These are phyloP conservation scores for Calcarisporium arbuscula DNA, from an alignment of 2,329 filamentous ascomycete species.

Conservation along the genomic window DNA sequence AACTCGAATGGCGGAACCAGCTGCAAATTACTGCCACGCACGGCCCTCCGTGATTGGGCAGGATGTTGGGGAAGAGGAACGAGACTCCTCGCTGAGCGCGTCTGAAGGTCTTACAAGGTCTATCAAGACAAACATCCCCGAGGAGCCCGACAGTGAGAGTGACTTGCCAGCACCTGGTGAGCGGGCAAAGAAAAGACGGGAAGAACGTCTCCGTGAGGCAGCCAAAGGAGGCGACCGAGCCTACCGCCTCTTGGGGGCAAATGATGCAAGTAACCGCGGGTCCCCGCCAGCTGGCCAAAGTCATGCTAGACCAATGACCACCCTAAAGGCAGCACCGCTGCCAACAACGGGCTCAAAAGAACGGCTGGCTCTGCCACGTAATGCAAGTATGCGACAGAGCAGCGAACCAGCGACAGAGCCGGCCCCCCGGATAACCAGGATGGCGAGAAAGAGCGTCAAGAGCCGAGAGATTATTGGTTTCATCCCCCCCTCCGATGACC, in stretches of 20 bases:
- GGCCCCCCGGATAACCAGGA: slow-evolving; percentile 30
- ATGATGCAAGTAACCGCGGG: too few species aligned
- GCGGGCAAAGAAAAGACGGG: neutral
- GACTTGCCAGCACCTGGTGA: neutral
- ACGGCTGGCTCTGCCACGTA: too few species aligned
- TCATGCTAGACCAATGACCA: too few species aligned
- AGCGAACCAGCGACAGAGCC: slow-evolving; percentile 4
- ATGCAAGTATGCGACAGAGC: neutral
- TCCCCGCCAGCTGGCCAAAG: too few species aligned
- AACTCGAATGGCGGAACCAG: too few species aligned
- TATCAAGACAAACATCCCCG: neutral
- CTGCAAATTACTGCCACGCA: too few species aligned
- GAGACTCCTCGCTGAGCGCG: too few species aligned
- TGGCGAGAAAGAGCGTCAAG: slow-evolving; percentile 36
- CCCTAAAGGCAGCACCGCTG: neutral
- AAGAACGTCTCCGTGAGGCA: neutral
- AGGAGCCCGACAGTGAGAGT: neutral
- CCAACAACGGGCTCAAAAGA: neutral
- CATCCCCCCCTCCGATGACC: slow-evolving; percentile 13
- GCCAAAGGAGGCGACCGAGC: too few species aligned
- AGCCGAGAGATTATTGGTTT: slow-evolving; percentile 43
- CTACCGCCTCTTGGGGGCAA: too few species aligned
- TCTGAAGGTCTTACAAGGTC: too few species aligned
- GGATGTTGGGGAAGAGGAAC: too few species aligned
- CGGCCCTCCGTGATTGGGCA: too few species aligned